Conservation (phyloP, 768 basidiomycete genomes). For the Lactarius trivialis region DNA sequence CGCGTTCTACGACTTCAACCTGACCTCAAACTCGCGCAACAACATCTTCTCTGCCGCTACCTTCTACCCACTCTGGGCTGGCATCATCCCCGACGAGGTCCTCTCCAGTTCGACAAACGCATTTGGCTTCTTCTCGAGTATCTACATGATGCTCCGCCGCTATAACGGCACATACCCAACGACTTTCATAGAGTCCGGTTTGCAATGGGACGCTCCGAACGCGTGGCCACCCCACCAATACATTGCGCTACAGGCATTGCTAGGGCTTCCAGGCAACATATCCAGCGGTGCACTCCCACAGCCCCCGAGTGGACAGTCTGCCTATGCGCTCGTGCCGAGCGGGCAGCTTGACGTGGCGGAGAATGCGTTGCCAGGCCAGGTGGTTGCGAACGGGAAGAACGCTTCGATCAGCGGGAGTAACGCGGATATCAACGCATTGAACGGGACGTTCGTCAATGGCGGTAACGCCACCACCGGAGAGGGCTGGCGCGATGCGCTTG, state of each 20-base stretch:
- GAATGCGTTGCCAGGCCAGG: constrained; percentile 62
- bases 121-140: constrained; percentile 63
- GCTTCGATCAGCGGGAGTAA: constrained; percentile 45
- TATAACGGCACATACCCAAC: constrained; percentile 86
- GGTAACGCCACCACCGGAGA: constrained; percentile 55
- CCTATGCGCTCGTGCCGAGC: constrained; percentile 61
- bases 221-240: constrained; percentile 85
- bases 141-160: constrained; percentile 73
- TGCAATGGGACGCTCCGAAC: constrained; percentile 90
- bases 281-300: constrained; percentile 51
- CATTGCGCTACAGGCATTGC: constrained; percentile 71
- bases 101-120: constrained; percentile 49
- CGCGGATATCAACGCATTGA: constrained; percentile 55
- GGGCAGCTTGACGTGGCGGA: constrained; percentile 83
- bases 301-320: constrained; percentile 44
- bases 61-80: constrained; percentile 84
- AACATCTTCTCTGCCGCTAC: constrained; percentile 64
- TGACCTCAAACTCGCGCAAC: constrained; percentile 59
- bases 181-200: constrained; percentile 70
- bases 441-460: constrained; percentile 57
- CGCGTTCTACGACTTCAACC: constrained; percentile 90
- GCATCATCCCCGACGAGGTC: constrained; percentile 73
- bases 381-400: constrained; percentile 39
- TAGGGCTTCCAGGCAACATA: constrained; percentile 65
- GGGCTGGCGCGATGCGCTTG: constrained; percentile 58